Base-by-base conservation (phyloP, 805 yeast genomes). In the Naumovozyma castellii region DNA sequence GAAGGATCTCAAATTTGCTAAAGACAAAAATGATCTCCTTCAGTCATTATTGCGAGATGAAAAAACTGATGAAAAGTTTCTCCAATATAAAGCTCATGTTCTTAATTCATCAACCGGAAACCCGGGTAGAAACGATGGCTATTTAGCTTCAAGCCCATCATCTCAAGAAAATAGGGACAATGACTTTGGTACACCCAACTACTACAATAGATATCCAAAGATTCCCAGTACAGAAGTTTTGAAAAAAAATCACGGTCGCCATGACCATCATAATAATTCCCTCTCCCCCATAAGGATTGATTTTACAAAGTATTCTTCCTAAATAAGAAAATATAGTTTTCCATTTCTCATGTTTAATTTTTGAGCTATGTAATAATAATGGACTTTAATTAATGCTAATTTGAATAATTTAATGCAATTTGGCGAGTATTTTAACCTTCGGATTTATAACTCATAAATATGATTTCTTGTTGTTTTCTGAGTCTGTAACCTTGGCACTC, bases 401-500 rank as follows among this genome's bases (percentile, higher is more conserved):
- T 22, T 22, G 10, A 6, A 22, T 22, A 22, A 22, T 6, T 22
- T 22, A 22, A 22, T 22, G 27, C 27, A 22, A 22, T 22, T n/a
- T n/a, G n/a, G n/a, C n/a, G n/a, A n/a, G n/a, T n/a, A n/a, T n/a
- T 25, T 18, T 36, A 4, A 15, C 10, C 29, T n/a, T 36, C 18
- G 18, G 15, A 35, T 28, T 16, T 17, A 33, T 17, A 20, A 14
- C 10, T 19, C n/a, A n/a, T n/a, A n/a, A n/a, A n/a, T n/a, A n/a
- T n/a, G n/a, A n/a, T n/a, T n/a, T n/a, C n/a, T 43, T 14, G 61
- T 57, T 78, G 59, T 82, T 77, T 32, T 81, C 75, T 4, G 76
- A 69, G 53, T 87, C 96, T 13, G 90, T 83, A 20, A 86, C 82
- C 51, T 80, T 80, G 18, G 84, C 85, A 22, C 72, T 69, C 30